Base-by-base conservation (phyloP, 192 early-diverging fungal genomes). In the Mortierella alpina region DNA sequence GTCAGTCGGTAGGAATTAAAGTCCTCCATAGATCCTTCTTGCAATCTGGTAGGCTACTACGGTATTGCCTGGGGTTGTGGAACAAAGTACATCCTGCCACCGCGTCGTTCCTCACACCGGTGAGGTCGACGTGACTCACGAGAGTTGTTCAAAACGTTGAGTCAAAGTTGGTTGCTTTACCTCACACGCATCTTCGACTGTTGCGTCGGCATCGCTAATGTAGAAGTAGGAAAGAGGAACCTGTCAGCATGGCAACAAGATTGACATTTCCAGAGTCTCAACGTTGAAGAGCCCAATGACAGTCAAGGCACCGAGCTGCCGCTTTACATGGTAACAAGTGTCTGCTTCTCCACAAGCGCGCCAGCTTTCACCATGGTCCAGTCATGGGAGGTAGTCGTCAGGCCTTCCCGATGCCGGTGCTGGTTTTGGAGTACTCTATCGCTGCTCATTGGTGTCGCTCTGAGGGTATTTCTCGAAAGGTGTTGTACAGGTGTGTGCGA, bases 101-200 rank as follows among this genome's bases (percentile, higher is more conserved):
- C 31, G 31, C 31, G 31, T 31, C 31, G 3, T 31, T 31, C 31
- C 3, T 31, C 3, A 3, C 31, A 31, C 31, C 1, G 31, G 31
- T 31, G 31, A 3, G 31, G 31, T 31, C 31, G 31, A 31, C 31
- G 31, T 31, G 31, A 31, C 31, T 31, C 31, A 31, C 31, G 31
- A 31, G 31, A 31, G 31, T 31, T 3, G 31, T 31, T 31, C 31
- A 31, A 31, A 31, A 31, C 31, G 31, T 31, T 31, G 31, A 31
- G 31, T 31, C 31, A 31, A 1, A 1, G 31, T 31, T 31, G 31
- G 31, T 31, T 3, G 31, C 18, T 69, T 69, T 76, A 84, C 83
- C 60, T 92, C 87, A 82, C 93, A 93, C 0, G 93, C 92, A 13
- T 90, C 88, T 61, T 93, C 91, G 31, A 95, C 86, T 3, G 90